phyloP scores from a whole-genome alignment of 2,329 filamentous ascomycete genomes.

The Grosmannia clavigera region DNA sequence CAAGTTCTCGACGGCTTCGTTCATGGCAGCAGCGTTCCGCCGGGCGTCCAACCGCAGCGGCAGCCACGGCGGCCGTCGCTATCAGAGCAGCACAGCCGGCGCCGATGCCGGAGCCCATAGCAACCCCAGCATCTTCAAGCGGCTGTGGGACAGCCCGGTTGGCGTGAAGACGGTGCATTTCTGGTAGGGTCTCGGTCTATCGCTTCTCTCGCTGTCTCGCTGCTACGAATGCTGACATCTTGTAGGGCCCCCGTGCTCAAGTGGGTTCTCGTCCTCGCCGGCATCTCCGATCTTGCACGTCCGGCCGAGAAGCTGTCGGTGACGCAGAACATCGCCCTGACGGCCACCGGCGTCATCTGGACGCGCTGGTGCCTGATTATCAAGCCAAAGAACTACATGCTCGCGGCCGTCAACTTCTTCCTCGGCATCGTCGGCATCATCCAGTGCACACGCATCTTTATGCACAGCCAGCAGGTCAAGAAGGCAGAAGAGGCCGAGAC shows the following conservation, averaged over 20 bases:
- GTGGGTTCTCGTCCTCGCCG: conserved; percentile 89
- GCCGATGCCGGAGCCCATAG: conserved; percentile 22
- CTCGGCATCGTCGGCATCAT: conserved; percentile 76
- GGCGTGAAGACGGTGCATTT: conserved; percentile 94
- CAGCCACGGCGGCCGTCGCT: conserved; percentile 41
- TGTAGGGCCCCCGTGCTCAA: conserved; percentile 86
- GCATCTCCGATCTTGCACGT: conserved; percentile 80
- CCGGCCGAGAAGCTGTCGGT: conserved; percentile 87
- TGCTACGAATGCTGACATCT: not conserved
- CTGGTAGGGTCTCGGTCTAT: conserved; percentile 47
- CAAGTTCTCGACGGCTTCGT: conserved; percentile 23
- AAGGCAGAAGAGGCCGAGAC: conserved; percentile 33
- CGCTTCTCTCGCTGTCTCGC: not conserved
- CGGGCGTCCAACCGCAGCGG: conserved; percentile 27
- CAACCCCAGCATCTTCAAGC: conserved; percentile 51
- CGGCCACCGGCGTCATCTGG: conserved; percentile 90
- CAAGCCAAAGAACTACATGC: conserved; percentile 83
- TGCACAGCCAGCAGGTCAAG: conserved; percentile 16
- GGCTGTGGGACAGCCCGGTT: conserved; percentile 72
- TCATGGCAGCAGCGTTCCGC: conserved; percentile 32
- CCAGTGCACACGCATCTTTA: conserved; percentile 66
- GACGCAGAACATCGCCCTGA: conserved; percentile 83
- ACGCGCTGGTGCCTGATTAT: conserved; percentile 98
- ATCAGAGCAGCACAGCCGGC: conserved; percentile 30
- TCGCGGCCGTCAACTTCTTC: conserved; percentile 97